These are phyloP conservation scores for Mollisiaceae sp. DNA, from an alignment of 2,329 filamentous ascomycete species.

Conservation along the genomic window DNA sequence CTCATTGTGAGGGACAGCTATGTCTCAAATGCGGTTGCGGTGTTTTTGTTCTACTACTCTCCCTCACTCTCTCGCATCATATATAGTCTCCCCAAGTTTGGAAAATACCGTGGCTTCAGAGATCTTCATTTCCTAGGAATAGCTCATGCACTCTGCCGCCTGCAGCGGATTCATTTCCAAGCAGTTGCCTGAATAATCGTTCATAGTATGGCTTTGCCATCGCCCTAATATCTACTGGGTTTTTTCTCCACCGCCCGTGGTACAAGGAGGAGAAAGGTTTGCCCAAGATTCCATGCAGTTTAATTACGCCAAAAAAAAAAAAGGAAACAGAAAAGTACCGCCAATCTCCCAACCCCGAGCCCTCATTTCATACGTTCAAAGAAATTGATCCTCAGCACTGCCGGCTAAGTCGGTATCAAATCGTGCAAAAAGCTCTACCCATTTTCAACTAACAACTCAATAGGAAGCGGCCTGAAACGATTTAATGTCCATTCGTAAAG, in stretches of 20 bases:
- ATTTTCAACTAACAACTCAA: neutral
- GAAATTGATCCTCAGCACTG: conserved; percentile 3
- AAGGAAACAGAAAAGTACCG: conserved; percentile 14
- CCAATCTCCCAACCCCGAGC: conserved; percentile 27
- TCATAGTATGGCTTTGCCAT: conserved; percentile 1
- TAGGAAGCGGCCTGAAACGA: conserved; percentile 5
- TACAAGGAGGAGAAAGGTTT: conserved; percentile 9
- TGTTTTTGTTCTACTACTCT: neutral
- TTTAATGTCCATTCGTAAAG: conserved; percentile 26
- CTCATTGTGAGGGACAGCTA: neutral
- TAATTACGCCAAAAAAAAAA: conserved; percentile 17
- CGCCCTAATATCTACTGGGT: conserved; percentile 2
- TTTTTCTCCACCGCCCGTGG: conserved; percentile 7
- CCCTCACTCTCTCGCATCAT: neutral
- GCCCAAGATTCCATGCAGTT: conserved; percentile 23
- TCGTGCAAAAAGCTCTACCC: conserved; percentile 15
- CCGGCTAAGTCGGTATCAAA: conserved; percentile 5
- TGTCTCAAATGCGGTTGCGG: neutral
- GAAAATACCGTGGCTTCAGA: neutral
- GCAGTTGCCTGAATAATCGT: conserved; percentile 1
- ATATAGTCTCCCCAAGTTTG: neutral
- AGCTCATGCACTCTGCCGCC: neutral
- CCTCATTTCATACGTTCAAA: neutral
- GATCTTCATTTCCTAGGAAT: neutral
- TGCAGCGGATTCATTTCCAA: neutral